A percentile compares a stretch with the other conserved stretches of the same genome.
phyloP scores from a whole-genome alignment of 352 stramenopile genomes.

The Pythium phragmitis region DNA sequence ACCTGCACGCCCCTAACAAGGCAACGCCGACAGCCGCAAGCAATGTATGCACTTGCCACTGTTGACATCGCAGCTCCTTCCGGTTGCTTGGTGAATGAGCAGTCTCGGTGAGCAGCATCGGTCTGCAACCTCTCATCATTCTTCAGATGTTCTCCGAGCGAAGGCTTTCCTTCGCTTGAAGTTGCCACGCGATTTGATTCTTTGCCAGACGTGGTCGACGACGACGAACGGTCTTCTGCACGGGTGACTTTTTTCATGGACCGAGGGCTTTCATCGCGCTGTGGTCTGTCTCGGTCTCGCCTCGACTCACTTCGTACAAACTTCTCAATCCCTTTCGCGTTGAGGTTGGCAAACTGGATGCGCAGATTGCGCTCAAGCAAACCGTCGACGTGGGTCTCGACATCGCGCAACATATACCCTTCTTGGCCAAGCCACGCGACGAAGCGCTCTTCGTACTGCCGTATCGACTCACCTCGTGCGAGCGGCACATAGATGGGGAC shows the following conservation, averaged over 20 bases:
- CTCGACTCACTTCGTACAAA: neutral
- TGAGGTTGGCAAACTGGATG: conserved; percentile 14
- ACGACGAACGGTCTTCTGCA: neutral
- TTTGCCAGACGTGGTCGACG: neutral
- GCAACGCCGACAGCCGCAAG: conserved; percentile 20
- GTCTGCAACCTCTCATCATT: neutral
- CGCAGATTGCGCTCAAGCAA: conserved; percentile 15
- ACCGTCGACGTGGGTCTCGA: conserved; percentile 5
- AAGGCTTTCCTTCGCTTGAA: neutral
- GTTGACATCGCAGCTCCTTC: neutral
- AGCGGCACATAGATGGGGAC: conserved; percentile 21
- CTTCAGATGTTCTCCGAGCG: too few species aligned
- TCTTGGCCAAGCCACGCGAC: conserved; percentile 10
- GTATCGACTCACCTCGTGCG: conserved; percentile 9
- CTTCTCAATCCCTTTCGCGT: neutral
- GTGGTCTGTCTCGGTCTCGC: neutral
- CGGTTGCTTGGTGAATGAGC: neutral
- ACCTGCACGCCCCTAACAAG: conserved; percentile 4
- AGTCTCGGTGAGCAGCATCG: neutral
- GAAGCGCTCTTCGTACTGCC: conserved; percentile 26
- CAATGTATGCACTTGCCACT: conserved; percentile 9
- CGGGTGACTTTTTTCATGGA: neutral
- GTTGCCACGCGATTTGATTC: neutral
- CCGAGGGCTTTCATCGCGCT: neutral
- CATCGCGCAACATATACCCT: neutral